A percentile compares a stretch with the other conserved stretches of the same genome.
Evolutionary conservation across 495 filamentous ascomycete genomes (phyloP).

Genomic region (Xylaria acuta): DNA sequence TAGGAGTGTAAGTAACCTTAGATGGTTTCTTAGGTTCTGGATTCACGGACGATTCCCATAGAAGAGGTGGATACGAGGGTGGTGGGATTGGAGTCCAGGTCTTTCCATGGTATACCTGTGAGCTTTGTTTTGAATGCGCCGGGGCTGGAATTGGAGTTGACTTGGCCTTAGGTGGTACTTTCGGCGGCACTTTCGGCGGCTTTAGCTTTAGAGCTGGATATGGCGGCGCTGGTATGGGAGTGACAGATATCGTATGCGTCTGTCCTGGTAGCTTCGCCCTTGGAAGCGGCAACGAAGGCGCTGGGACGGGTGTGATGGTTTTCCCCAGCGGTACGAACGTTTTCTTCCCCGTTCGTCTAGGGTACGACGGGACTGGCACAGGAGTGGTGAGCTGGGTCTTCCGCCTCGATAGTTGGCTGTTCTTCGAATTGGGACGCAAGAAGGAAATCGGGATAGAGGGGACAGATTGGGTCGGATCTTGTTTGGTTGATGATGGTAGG

Average conservation of each 20-base stretch:
- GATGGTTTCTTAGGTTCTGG: neutral
- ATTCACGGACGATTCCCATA: neutral
- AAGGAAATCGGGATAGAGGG: slow-evolving; percentile 10
- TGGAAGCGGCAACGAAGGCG: neutral
- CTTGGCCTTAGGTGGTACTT: neutral
- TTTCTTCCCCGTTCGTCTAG: slow-evolving; percentile 5
- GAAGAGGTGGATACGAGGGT: neutral
- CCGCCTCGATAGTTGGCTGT: slow-evolving; percentile 4
- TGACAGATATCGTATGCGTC: neutral
- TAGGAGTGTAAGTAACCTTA: slow-evolving; percentile 11
- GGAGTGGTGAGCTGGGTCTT: slow-evolving; percentile 25
- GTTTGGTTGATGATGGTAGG: neutral
- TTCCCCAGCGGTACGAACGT: neutral
- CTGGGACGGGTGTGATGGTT: slow-evolving; percentile 8
- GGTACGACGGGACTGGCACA: slow-evolving; percentile 28
- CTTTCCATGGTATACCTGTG: neutral
- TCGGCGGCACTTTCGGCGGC: neutral
- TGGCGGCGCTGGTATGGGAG: slow-evolving; percentile 3
- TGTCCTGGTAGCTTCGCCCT: neutral
- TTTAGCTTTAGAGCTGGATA: slow-evolving; percentile 5
- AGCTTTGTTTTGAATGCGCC: neutral
- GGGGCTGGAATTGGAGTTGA: slow-evolving; percentile 2
- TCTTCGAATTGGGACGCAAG: neutral
- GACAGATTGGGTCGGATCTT: slow-evolving; percentile 12
- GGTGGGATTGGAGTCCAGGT: slow-evolving; percentile 3